These are phyloP conservation scores for Bipolaris cookei DNA, from an alignment of 2,329 filamentous ascomycete genomes.

Conservation along the genomic window DNA sequence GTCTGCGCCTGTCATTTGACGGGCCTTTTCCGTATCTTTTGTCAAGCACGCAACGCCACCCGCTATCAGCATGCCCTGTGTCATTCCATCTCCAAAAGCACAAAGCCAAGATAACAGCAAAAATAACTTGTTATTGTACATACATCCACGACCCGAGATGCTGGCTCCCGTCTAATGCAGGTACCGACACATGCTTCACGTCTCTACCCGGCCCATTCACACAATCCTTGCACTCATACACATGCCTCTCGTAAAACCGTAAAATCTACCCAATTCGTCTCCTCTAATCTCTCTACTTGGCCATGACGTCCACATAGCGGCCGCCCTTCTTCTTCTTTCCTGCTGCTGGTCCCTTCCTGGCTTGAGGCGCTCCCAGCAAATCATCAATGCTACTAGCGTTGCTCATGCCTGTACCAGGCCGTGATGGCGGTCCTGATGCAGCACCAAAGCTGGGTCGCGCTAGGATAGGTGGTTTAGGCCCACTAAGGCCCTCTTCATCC, in stretches of 20 bases:
- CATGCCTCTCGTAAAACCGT: constrained; percentile 1
- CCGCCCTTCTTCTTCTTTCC: constrained; percentile 78
- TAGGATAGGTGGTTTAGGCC: constrained; percentile 31
- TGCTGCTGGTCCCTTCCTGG: constrained; percentile 64
- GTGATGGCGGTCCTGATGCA: constrained; percentile 40
- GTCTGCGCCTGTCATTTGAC: not conserved
- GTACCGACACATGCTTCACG: not conserved
- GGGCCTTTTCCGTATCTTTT: constrained; percentile 14
- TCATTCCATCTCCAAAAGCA: not conserved
- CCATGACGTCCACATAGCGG: constrained; percentile 85
- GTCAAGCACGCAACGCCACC: not conserved
- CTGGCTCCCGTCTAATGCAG: constrained; percentile 2
- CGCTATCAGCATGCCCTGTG: not conserved
- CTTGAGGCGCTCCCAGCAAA: constrained; percentile 75
- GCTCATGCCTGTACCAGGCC: constrained; percentile 80
- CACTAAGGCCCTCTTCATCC: constrained; percentile 34
- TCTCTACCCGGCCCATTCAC: not conserved
- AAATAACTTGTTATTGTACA: not conserved
- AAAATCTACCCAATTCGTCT: not conserved
- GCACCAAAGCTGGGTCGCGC: constrained; percentile 34
- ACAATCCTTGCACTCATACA: constrained; percentile 2
- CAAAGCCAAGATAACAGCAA: not conserved
- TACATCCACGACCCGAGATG: not conserved
- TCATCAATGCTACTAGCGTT: constrained; percentile 96
- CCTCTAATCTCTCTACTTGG: constrained; percentile 3